Evolutionary conservation across 2,329 filamentous ascomycete species (phyloP).

Genomic region (Fusarium tjaetaba): DNA sequence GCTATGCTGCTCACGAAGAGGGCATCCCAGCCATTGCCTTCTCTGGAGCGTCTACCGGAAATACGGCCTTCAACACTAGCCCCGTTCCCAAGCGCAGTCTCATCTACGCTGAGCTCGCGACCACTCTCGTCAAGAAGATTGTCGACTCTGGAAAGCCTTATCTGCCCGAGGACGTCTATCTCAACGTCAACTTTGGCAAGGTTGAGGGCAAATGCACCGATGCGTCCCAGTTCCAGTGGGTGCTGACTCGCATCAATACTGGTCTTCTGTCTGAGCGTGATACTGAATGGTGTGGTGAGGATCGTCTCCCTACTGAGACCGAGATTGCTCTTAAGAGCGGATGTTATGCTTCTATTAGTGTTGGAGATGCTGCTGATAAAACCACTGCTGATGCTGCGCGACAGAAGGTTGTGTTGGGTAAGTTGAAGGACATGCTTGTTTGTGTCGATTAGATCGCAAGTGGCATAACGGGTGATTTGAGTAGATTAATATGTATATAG

Average conservation of each 20-base stretch:
- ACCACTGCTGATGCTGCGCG: conserved; percentile 54
- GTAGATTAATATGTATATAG: neutral
- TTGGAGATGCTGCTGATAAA: conserved; percentile 70
- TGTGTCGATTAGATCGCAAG: conserved; percentile 30
- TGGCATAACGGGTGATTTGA: accelerated
- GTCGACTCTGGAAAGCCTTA: conserved; percentile 68
- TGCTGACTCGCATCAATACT: conserved; percentile 69
- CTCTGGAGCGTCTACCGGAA: conserved; percentile 62
- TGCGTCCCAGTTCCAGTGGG: conserved; percentile 67
- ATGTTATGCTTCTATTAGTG: conserved; percentile 71
- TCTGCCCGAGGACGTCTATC: conserved; percentile 66
- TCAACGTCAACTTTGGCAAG: conserved; percentile 76
- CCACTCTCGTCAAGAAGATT: conserved; percentile 65
- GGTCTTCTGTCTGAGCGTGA: conserved; percentile 64
- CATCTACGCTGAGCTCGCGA: conserved; percentile 72
- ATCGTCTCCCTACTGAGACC: conserved; percentile 67
- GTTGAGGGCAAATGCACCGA: conserved; percentile 61
- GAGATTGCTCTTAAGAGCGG: conserved; percentile 60
- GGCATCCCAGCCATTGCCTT: conserved; percentile 76
- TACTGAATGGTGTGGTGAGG: conserved; percentile 64
- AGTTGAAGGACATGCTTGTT: conserved; percentile 46
- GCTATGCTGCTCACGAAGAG: conserved; percentile 62
- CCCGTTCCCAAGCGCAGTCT: conserved; percentile 63
- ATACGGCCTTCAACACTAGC: conserved; percentile 62
- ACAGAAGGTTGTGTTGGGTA: conserved; percentile 47